A percentile compares a stretch with the other conserved stretches of the same genome.
phyloP scores from a whole-genome alignment of 2,329 filamentous ascomycete species.

The Paecilomyces fulvus region DNA sequence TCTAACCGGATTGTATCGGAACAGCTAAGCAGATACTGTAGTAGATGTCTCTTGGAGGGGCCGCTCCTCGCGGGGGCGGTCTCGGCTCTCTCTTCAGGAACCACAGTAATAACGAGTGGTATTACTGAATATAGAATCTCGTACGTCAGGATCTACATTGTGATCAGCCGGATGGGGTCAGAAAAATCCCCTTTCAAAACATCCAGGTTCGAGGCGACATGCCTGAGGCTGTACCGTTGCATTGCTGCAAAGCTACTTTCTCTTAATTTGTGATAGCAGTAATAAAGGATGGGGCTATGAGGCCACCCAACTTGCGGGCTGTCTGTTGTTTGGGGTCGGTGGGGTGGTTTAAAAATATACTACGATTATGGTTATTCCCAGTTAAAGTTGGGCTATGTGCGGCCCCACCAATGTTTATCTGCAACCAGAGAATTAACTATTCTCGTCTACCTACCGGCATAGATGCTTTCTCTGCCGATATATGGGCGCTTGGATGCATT shows the following conservation, averaged over 20 bases:
- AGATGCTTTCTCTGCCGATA: conserved; percentile 20
- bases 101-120: not conserved
- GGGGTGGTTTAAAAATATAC: not conserved
- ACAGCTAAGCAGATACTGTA: not conserved
- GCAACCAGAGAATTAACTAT: too few species aligned
- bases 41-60: not conserved
- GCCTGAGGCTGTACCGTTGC: not conserved
- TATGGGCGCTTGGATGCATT: conserved; percentile 27
- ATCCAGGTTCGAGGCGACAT: not conserved
- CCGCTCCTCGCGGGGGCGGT: not conserved
- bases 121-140: not conserved
- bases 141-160: not conserved
- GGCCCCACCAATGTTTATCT: too few species aligned
- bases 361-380: too few species aligned
- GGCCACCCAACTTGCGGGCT: not conserved
- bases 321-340: not conserved
- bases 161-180: not conserved
- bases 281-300: too few species aligned
- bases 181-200: not conserved
- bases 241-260: not conserved
- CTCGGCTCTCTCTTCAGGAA: not conserved
- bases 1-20: not conserved
- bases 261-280: not conserved
- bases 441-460: not conserved
- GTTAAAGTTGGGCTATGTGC: too few species aligned